Base-by-base conservation (phyloP, 306 rosid species). In the Herpetospermum pedunculosum region DNA sequence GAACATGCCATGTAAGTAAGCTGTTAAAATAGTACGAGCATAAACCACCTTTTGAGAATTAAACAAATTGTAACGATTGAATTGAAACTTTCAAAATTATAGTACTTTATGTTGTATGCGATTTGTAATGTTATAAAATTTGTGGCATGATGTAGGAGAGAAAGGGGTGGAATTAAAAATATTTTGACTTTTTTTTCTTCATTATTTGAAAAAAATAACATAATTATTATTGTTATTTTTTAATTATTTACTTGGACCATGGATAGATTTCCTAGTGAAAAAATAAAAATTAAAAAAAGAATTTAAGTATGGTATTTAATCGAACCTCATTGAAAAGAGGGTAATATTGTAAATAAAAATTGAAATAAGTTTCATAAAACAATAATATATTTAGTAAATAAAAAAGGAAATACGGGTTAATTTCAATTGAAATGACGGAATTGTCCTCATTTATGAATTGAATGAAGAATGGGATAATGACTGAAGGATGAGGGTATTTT, bases 381-480 rank as follows among this genome's bases (percentile, higher is more conserved):
- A n/a, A n/a, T n/a, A n/a, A n/a, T n/a, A n/a, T n/a, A n/a, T n/a
- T n/a, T n/a, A n/a, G n/a, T n/a, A n/a, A n/a, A n/a, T n/a, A n/a
- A n/a, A n/a, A n/a, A n/a, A n/a, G n/a, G n/a, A n/a, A n/a, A n/a
- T n/a, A n/a, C n/a, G n/a, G n/a, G n/a, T n/a, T n/a, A n/a, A n/a
- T n/a, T n/a, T n/a, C n/a, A n/a, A n/a, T n/a, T n/a, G 1, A 23
- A 67, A 67, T 40, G 72, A 67, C 72, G 6, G 0, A 12, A 6
- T 0, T 70, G 7, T 70, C 8, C 18, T 28, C 47, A 37, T 0
- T 32, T 16, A 10, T 14, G 75, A n/a, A 34, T 30, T 74, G 44
- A 79, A 77, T 67, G 40, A 74, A 73, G 75, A 71, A 81, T 40
- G 35, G 74, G 63, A 88, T 77, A 32, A 21, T 14, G 49, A 32